Evolutionary conservation across 1,139 yeast species (phyloP).

Genomic region (Yamadazyma blattariae): DNA sequence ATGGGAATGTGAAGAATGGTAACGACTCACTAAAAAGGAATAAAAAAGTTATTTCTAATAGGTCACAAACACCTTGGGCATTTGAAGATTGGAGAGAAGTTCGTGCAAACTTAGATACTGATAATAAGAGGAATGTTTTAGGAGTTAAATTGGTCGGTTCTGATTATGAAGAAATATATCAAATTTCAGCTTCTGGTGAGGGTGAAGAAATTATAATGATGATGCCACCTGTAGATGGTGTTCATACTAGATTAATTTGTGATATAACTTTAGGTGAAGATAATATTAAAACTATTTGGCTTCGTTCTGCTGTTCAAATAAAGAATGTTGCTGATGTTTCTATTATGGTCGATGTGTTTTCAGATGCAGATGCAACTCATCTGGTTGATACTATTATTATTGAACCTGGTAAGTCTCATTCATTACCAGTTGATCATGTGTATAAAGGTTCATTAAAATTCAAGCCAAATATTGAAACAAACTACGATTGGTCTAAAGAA

Average conservation of each 20-base stretch:
- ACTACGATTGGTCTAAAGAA: constrained; percentile 67
- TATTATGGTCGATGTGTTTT: constrained; percentile 40
- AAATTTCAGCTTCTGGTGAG: constrained; percentile 71
- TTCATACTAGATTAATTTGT: constrained; percentile 73
- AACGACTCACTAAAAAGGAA: constrained; percentile 6
- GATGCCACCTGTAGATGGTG: constrained; percentile 57
- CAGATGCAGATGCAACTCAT: constrained; percentile 11
- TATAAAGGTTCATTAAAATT: constrained; percentile 57
- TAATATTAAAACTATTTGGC: constrained; percentile 69
- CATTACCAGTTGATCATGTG: constrained; percentile 74
- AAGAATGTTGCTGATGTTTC: constrained; percentile 70
- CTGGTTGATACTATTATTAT: constrained; percentile 30
- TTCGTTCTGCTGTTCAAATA: constrained; percentile 72
- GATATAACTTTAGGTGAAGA: constrained; percentile 70
- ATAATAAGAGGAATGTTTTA: constrained; percentile 55
- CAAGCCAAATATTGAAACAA: constrained; percentile 54
- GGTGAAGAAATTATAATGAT: constrained; percentile 78
- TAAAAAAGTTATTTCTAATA: constrained; percentile 38
- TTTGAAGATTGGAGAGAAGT: constrained; percentile 92
- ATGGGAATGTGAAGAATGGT: not conserved
- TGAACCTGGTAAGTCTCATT: constrained; percentile 51
- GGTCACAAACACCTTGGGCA: constrained; percentile 72
- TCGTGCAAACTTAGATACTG: constrained; percentile 75
- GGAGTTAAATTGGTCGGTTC: constrained; percentile 60
- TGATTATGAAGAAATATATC: constrained; percentile 49